Conservation (phyloP, 495 filamentous ascomycete genomes). For the Platismatia glauca region DNA sequence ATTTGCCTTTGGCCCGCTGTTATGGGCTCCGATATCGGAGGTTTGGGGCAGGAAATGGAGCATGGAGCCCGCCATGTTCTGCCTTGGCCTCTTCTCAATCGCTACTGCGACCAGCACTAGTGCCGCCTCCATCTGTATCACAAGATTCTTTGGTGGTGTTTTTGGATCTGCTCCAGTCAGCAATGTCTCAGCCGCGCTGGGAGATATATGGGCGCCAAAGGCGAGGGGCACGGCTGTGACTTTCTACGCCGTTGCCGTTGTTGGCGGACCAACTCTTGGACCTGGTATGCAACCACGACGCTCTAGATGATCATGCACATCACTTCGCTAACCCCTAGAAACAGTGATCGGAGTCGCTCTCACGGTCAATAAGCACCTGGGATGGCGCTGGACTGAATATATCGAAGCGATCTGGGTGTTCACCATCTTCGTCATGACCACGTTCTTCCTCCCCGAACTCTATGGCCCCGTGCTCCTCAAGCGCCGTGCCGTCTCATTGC, state of each 20-base stretch:
- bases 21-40: constrained; percentile 5
- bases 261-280: neutral
- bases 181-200: constrained; percentile 50
- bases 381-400: constrained; percentile 3
- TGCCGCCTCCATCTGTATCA: constrained; percentile 46
- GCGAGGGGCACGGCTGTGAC: neutral
- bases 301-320: neutral
- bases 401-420: neutral
- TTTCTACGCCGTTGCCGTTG: neutral
- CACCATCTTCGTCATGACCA: neutral
- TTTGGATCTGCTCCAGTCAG: constrained; percentile 58
- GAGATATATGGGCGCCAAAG: constrained; percentile 37
- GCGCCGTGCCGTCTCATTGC: neutral
- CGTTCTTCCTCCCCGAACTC: neutral
- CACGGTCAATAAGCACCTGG: neutral
- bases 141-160: constrained; percentile 51
- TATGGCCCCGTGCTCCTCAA: neutral
- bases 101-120: neutral
- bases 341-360: neutral
- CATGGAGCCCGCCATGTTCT: neutral
- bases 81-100: constrained; percentile 3
- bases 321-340: neutral
- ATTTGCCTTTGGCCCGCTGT: constrained; percentile 1
- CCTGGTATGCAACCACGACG: neutral
- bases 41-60: neutral